Evolutionary conservation across 768 basidiomycete species (phyloP), one percentile per base, ranked within the genome.

Genomic region (Lactifluus rugatus): DNA sequence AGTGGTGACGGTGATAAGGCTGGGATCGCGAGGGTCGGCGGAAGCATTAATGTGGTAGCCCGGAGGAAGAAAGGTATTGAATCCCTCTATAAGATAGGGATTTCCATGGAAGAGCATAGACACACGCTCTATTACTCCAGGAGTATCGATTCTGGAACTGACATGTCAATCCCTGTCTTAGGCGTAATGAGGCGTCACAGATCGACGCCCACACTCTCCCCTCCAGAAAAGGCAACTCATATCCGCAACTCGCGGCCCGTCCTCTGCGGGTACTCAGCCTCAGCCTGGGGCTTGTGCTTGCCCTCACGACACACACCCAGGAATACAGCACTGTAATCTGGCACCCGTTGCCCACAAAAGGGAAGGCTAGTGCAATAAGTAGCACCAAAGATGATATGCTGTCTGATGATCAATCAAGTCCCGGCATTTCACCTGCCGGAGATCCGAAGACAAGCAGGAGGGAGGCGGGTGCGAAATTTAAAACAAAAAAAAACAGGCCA

Each of bases 61-160:
- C 48, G 87, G 80, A 5, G 94, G 94, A 13, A 97, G 79, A 73
- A 97, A 97, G 2, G 94, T 96, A 73, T 98, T 97, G 82, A 97
- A 97, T 21, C 94, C 94, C 71, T 94, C 89, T 52, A 98, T 96
- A 66, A 98, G 86, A 54, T 77, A 69, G 5, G 87, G 90, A 70
- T 94, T 90, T 7, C 91, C 91, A 64, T 90, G 83, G 72, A 98
- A 98, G 44, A 98, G 83, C 65, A 80, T 81, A 7, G 93, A 95
- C 54, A 97, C 94, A 56, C 94, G 88, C 65, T 92, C 83, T 69
- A 98, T 98, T 68, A 98, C 94, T 52, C 93, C 93, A 9, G 94
- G 94, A 0, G 94, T 98, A 74, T 97, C 94, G 70, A 98, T 95
- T 56, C 93, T 95, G 74, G 32, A 28, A 14, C 31, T 56, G 26